Evolutionary conservation across 352 stramenopile species (phyloP).

Genomic region (Globisporangium ultimum): DNA sequence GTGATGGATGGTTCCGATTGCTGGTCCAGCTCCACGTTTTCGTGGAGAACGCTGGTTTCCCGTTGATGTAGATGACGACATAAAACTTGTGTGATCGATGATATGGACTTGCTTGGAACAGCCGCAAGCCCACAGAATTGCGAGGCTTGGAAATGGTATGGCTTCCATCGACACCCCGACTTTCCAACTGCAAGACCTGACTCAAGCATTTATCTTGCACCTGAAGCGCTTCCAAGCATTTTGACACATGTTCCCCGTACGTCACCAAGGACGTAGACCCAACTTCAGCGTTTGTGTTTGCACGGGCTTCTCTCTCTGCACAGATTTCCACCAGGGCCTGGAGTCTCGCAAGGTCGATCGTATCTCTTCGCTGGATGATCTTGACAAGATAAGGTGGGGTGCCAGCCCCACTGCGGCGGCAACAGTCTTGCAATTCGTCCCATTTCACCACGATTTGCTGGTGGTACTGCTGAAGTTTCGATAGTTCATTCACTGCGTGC

Average conservation of each 20-base stretch:
- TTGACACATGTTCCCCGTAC: conserved; percentile 15
- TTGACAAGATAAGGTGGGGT: conserved; percentile 9
- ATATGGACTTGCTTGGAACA: background rate
- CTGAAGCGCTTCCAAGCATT: conserved; percentile 29
- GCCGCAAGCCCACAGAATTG: background rate
- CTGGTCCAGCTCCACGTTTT: conserved; percentile 17
- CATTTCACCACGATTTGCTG: conserved; percentile 48
- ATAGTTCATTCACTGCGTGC: conserved; percentile 33
- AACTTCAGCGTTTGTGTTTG: background rate
- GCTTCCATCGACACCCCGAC: background rate
- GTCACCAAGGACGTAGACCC: background rate
- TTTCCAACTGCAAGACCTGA: conserved; percentile 21
- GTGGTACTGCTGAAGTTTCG: conserved; percentile 48
- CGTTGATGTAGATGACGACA: conserved; percentile 37
- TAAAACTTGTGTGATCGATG: conserved; percentile 21
- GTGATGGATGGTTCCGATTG: background rate
- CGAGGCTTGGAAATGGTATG: too few species aligned
- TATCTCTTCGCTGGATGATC: conserved; percentile 20
- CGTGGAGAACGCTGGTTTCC: conserved; percentile 32
- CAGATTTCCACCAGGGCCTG: conserved; percentile 43
- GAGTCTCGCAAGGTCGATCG: conserved; percentile 31
- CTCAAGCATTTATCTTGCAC: conserved; percentile 30
- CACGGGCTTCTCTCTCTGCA: background rate
- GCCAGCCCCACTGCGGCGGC: conserved; percentile 7
- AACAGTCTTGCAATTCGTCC: conserved; percentile 48